phyloP scores from a whole-genome alignment of 2,329 filamentous ascomycete species.

The Fusarium poae region DNA sequence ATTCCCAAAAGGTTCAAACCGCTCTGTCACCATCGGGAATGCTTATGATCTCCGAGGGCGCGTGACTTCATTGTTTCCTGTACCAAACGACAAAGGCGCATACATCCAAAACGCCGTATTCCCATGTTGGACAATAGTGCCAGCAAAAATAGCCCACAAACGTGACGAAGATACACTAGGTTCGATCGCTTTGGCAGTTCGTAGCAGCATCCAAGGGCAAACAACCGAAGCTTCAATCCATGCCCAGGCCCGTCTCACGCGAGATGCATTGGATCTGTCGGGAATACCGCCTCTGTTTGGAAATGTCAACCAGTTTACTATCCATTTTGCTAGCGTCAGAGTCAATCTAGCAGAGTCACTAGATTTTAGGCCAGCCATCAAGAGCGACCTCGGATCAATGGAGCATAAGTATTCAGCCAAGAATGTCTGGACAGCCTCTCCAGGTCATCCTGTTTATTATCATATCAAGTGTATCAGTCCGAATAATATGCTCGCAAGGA shows the following conservation, averaged over 20 bases:
- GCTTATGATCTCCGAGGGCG: slow-evolving; percentile 18
- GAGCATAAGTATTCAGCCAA: rapidly evolving
- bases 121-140: slow-evolving; percentile 5
- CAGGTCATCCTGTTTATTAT: slow-evolving; percentile 21
- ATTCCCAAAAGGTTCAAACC: slow-evolving; percentile 4
- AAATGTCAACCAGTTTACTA: not conserved
- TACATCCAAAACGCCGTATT: slow-evolving; percentile 20
- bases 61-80: slow-evolving; percentile 14
- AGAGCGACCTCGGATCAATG: not conserved
- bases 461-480: slow-evolving; percentile 8
- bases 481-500: slow-evolving; percentile 17
- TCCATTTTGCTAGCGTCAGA: slow-evolving; percentile 3
- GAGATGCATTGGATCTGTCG: not conserved
- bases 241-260: slow-evolving; percentile 12
- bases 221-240: slow-evolving; percentile 11
- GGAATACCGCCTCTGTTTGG: slow-evolving; percentile 26
- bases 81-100: not conserved
- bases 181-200: slow-evolving; percentile 4
- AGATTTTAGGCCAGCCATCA: slow-evolving; percentile 19
- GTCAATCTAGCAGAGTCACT: not conserved
- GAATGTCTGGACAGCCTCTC: not conserved
- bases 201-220: slow-evolving; percentile 3
- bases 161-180: not conserved
- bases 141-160: not conserved
- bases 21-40: slow-evolving; percentile 7